These are phyloP conservation scores for Kurtzmaniella cleridarum DNA, from an alignment of 805 yeast genomes.

Conservation along the genomic window DNA sequence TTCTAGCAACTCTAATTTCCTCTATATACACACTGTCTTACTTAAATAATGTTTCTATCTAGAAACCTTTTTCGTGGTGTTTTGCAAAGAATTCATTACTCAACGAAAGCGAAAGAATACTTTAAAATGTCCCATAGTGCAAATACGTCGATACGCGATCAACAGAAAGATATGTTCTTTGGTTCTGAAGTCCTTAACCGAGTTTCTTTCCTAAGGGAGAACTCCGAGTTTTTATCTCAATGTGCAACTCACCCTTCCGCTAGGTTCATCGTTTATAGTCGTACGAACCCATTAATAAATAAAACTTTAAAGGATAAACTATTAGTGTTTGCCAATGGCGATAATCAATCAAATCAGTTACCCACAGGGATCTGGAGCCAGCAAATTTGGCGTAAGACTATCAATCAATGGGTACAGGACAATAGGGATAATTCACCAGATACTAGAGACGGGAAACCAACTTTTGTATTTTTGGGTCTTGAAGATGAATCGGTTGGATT, in stretches of 20 bases:
- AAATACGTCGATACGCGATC: constrained; percentile 8
- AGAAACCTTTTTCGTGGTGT: no score
- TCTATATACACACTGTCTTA: no score
- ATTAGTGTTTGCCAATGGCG: constrained; percentile 32
- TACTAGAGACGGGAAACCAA: constrained; percentile 33
- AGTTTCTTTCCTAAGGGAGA: constrained; percentile 57
- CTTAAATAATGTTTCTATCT: no score
- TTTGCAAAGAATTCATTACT: no score
- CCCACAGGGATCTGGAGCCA: constrained; percentile 12
- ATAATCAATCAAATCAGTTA: constrained; percentile 17
- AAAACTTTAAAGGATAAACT: constrained; percentile 22
- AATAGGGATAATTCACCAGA: constrained; percentile 33
- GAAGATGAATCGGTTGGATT: constrained; percentile 42
- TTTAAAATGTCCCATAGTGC: constrained; percentile 13
- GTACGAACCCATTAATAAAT: constrained; percentile 27
- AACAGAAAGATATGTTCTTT: constrained; percentile 28
- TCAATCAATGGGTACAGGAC: constrained; percentile 23
- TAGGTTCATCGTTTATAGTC: constrained; percentile 41
- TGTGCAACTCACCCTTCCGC: constrained; percentile 44
- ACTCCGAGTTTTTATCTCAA: constrained; percentile 42
- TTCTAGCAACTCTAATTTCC: no score
- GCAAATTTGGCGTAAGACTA: constrained; percentile 10
- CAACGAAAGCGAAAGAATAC: not conserved
- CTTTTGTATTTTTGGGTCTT: constrained; percentile 40
- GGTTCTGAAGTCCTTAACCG: constrained; percentile 56